Conservation (phyloP, 805 yeast genomes). For the Nakazawaea populi region DNA sequence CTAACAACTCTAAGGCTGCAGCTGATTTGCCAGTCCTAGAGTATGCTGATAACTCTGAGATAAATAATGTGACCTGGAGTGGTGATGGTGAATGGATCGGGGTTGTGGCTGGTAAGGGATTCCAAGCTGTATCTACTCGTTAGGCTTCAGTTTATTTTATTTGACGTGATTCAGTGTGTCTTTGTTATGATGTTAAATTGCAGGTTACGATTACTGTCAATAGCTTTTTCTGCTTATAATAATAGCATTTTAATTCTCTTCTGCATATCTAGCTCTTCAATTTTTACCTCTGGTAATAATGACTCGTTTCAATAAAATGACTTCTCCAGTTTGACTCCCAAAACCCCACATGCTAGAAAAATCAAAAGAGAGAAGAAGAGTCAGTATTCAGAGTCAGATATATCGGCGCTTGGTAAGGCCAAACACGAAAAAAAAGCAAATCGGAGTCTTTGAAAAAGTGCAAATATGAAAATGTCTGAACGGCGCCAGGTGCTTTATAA, state of each 20-base stretch:
- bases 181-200: no score
- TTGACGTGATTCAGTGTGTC: no score
- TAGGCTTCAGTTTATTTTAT: not conserved
- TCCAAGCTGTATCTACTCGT: slow-evolving; percentile 36
- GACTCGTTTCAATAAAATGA: not conserved
- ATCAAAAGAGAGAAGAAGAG: not conserved
- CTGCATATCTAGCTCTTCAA: not conserved
- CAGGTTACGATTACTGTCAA: no score
- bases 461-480: no score
- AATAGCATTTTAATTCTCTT: no score
- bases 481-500: not conserved
- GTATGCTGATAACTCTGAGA: slow-evolving; percentile 60
- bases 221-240: not conserved
- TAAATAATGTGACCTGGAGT: slow-evolving; percentile 74
- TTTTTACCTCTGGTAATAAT: no score
- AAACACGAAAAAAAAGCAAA: not conserved
- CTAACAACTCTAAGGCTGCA: not conserved
- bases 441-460: not conserved
- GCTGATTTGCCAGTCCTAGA: slow-evolving; percentile 37
- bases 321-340: not conserved
- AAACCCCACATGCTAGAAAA: no score
- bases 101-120: slow-evolving; percentile 58
- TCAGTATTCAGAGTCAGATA: not conserved
- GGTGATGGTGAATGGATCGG: slow-evolving; percentile 79
- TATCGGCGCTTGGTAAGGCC: not conserved